Evolutionary conservation across 192 early-diverging fungal species (phyloP), one percentile per base, ranked within the genome.

Genomic region (Gonapodya prolifera): DNA sequence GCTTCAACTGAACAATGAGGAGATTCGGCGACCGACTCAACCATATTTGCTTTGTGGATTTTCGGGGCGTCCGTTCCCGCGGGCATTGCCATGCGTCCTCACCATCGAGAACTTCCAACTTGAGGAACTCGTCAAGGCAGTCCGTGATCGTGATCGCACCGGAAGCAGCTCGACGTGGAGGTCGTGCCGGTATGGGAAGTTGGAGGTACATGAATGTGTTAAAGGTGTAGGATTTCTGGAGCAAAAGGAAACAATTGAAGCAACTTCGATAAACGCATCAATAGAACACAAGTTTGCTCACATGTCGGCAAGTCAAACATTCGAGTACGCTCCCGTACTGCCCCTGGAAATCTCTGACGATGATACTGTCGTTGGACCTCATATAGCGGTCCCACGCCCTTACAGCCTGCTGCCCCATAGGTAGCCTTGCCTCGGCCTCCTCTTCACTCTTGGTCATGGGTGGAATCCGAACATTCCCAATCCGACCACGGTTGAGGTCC

Each of bases 41-140:
- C 16, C 89, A 86, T 36, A 97, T 79, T 28, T 83, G 84, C 80
- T 99, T 99, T 28, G 87, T 90, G 1, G 95, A 87, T 18, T 86
- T 82, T 1, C 95, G 88, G 18, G 81, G 86, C 17, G 84, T 81
- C 79, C 94, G 92, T 82, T 96, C 98, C 30, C 83, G 74, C 1
- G 96, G 92, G 77, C 97, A 99, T 35, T 87, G 80, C 97, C 97
- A 99, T 69, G 87, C 88, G 81, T 99, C 90, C 69, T 95, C 92
- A 35, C 95, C 94, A 2, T 96, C 94, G 35, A 99, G 83, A 1
- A 92, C 84, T 81, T 99, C 96, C 34, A 86, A 87, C 45, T 94
- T 88, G 2, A 94, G 85, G 83, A 94, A 99, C 33, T 89, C 86
- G 70, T 93, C 89, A 30, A 99, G 81, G 80, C 98, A 99, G 69